Base-by-base conservation (phyloP, 2,329 filamentous ascomycete genomes). In the Penicillium sumatraense region DNA sequence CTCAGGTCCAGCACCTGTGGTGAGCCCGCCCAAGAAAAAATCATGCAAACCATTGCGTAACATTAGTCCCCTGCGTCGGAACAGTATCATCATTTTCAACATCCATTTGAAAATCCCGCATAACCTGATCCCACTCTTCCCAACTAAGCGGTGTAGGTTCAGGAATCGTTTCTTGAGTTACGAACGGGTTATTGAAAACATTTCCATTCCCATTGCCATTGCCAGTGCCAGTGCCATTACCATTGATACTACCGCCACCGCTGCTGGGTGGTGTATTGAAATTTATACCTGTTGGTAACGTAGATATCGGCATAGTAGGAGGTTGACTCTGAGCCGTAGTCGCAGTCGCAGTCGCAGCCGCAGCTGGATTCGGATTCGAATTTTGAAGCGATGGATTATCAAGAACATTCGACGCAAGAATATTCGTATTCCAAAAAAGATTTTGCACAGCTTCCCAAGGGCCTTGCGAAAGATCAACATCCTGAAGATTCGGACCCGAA, bases 61-160 rank as follows among this genome's bases (percentile, higher is more conserved):
- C 55, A 50, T 70, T 63, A 16, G 49, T 53, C 49, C 63, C 56
- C 57, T 62, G 48, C 51, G 53, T 46, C 29, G 58, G 13, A 3
- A 49, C 23, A 6, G 58, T 40, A 36, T 66, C 59, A 1, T 66
- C 63, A 29, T 68, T 66, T 27, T 70, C 67, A 33, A 74, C 56
- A 44, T 74, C 72, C 58, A 66, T 61, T 42, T 75, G 72, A 50
- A 74, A 75, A 35, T 75, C 72, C 13, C 71, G 71, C 67, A 74
- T 68, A n/a, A 74, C 71, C 46, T 70, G 64, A 47, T 73, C 71
- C 67, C 72, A 73, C 23, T 73, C 69, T 31, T 70, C 67, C 70
- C 72, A 73, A 38, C 62, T 67, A 26, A 70, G 55, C 5, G 61
- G 59, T 5, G 55, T 18, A 3, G 46, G n/a, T 3, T 61, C 59